Conservation (phyloP, 176 grass and related monocot species). For the Alloteropsis semialata region DNA sequence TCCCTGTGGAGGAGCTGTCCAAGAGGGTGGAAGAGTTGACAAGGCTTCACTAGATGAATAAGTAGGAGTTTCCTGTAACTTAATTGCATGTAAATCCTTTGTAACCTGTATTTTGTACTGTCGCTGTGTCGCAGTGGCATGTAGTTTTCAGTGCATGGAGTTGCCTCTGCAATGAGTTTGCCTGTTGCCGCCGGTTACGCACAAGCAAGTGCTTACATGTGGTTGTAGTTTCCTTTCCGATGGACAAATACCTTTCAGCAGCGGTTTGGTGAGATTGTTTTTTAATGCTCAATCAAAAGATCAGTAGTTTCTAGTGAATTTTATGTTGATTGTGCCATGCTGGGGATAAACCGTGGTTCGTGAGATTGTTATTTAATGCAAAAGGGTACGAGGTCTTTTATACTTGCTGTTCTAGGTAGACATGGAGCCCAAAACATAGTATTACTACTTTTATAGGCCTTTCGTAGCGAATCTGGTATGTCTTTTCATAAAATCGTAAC, state of each 20-base stretch:
- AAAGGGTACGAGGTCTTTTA: background rate
- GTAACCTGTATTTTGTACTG: background rate
- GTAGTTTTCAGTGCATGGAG: background rate
- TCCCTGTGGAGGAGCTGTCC: slow-evolving; percentile 73
- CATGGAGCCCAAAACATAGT: no score
- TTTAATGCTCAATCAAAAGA: background rate
- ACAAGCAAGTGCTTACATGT: background rate
- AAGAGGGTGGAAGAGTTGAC: slow-evolving; percentile 92
- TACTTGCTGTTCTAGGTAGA: no score
- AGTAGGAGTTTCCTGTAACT: slow-evolving; percentile 5
- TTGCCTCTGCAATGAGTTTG: background rate
- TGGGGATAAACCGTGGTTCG: background rate
- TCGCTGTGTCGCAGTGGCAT: background rate
- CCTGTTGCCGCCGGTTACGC: background rate
- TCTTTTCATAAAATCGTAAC: no score
- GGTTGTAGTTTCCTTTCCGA: background rate
- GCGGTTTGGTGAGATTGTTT: background rate
- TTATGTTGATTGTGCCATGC: background rate
- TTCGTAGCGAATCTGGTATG: no score
- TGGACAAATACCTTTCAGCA: background rate
- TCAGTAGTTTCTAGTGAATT: background rate
- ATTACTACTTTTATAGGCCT: no score
- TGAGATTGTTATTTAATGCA: no score
- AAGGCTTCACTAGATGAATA: slow-evolving; percentile 69
- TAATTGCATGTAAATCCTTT: slow-evolving; percentile 14